phyloP scores from a whole-genome alignment of 306 rosid genomes.

The Vigna hirtella region DNA sequence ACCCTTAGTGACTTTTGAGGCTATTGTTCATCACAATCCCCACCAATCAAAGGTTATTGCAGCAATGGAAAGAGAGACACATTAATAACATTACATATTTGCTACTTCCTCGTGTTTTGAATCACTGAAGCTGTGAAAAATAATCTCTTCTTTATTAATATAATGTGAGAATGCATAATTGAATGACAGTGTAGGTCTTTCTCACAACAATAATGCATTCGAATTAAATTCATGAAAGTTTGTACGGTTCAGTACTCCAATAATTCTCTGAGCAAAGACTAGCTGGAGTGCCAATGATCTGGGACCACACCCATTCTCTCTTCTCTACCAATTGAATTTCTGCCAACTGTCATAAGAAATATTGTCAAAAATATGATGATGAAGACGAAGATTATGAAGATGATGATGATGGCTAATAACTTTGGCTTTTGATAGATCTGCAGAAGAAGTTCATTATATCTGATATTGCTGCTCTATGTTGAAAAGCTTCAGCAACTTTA shows the following conservation, averaged over 20 bases:
- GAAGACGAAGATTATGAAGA: no score
- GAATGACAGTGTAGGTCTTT: not conserved
- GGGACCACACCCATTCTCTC: constrained; percentile 25
- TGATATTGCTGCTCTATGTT: not conserved
- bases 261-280: constrained; percentile 5
- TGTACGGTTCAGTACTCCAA: constrained; percentile 7
- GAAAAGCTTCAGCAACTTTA: not conserved
- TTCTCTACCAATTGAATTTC: constrained; percentile 9
- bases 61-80: not conserved
- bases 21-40: not conserved
- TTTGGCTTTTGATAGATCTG: not conserved
- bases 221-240: not conserved
- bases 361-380: not conserved
- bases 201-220: not conserved
- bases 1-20: not conserved
- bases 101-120: no score
- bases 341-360: constrained; percentile 13
- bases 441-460: not conserved
- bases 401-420: not conserved
- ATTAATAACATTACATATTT: not conserved
- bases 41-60: not conserved
- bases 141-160: not conserved
- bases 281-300: constrained; percentile 8
- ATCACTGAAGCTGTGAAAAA: not conserved
- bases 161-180: not conserved